These are phyloP conservation scores for Leccinum broughii DNA, from an alignment of 768 basidiomycete genomes.

Conservation along the genomic window DNA sequence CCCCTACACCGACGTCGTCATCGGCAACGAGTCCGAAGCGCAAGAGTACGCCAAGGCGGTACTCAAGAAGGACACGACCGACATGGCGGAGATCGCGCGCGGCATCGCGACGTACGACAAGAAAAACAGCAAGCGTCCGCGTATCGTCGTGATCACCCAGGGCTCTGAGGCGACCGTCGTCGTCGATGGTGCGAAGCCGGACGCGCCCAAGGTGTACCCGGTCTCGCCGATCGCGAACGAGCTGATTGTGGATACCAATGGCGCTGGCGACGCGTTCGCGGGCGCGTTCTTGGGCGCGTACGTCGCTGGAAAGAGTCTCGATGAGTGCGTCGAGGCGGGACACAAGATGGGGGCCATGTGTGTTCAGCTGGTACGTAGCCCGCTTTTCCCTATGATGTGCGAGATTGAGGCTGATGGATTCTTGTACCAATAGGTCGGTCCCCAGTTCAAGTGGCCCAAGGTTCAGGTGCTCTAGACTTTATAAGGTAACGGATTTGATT, in stretches of 20 bases:
- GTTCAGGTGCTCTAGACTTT: conserved; percentile 40
- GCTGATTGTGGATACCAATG: conserved; percentile 94
- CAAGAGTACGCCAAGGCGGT: conserved; percentile 78
- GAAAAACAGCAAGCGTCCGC: conserved; percentile 78
- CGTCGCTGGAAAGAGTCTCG: conserved; percentile 73
- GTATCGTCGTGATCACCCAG: conserved; percentile 89
- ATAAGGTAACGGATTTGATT: neutral
- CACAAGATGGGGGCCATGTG: conserved; percentile 87
- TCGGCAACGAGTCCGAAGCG: conserved; percentile 97
- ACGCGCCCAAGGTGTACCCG: conserved; percentile 50
- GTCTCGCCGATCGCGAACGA: conserved; percentile 59
- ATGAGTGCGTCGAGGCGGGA: conserved; percentile 79
- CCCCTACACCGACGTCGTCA: conserved; percentile 83
- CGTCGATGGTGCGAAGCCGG: conserved; percentile 58
- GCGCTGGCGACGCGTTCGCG: conserved; percentile 96
- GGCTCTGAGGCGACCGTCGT: conserved; percentile 79
- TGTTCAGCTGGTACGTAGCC: conserved; percentile 64
- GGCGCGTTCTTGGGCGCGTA: conserved; percentile 92
- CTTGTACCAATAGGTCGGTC: conserved; percentile 45
- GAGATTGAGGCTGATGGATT: neutral
- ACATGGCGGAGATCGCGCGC: conserved; percentile 68
- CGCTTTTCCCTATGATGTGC: neutral
- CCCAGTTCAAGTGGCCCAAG: conserved; percentile 59
- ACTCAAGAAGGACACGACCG: conserved; percentile 63
- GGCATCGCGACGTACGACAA: conserved; percentile 64